These are phyloP conservation scores for Coemansia sp. DNA, from an alignment of 192 early-diverging fungal genomes.

Conservation along the genomic window DNA sequence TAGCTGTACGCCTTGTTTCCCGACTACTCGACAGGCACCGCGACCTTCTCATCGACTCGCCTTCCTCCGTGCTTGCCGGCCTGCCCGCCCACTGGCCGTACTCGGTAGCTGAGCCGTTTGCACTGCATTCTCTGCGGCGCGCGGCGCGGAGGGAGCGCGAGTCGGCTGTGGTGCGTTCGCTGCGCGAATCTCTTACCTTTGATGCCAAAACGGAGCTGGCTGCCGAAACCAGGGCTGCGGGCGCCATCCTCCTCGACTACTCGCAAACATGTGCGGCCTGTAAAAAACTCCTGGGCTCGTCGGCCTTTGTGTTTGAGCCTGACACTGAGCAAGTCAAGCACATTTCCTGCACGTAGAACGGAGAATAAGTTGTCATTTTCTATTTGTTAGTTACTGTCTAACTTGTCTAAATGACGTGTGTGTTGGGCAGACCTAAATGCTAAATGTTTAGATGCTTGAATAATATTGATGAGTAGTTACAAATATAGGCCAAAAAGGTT, in stretches of 20 bases:
- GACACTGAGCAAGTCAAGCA: slow-evolving; percentile 28
- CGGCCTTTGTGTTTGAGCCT: slow-evolving; percentile 39
- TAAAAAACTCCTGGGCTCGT: slow-evolving; percentile 49
- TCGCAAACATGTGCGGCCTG: slow-evolving; percentile 48
- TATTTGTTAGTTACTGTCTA: background rate
- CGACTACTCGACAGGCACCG: slow-evolving; percentile 19
- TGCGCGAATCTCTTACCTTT: slow-evolving; percentile 15
- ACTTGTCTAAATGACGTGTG: too few species aligned
- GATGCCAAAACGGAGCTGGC: slow-evolving; percentile 3
- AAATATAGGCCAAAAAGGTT: too few species aligned
- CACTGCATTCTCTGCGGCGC: slow-evolving; percentile 14
- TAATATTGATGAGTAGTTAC: too few species aligned
- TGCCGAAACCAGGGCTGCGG: background rate
- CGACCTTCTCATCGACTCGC: background rate
- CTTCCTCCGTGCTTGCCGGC: slow-evolving; percentile 10
- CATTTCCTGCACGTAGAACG: slow-evolving; percentile 26
- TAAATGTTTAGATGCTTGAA: too few species aligned
- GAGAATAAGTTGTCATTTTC: background rate
- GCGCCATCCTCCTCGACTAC: slow-evolving; percentile 30
- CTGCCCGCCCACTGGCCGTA: slow-evolving; percentile 45
- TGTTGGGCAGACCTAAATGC: too few species aligned
- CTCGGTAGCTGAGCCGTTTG: slow-evolving; percentile 30
- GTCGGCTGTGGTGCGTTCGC: slow-evolving; percentile 8
- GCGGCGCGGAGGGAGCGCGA: slow-evolving; percentile 10
- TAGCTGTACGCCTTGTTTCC: slow-evolving; percentile 35